Conservation (phyloP, 768 basidiomycete species). For the Hygrocybe coccinea region DNA sequence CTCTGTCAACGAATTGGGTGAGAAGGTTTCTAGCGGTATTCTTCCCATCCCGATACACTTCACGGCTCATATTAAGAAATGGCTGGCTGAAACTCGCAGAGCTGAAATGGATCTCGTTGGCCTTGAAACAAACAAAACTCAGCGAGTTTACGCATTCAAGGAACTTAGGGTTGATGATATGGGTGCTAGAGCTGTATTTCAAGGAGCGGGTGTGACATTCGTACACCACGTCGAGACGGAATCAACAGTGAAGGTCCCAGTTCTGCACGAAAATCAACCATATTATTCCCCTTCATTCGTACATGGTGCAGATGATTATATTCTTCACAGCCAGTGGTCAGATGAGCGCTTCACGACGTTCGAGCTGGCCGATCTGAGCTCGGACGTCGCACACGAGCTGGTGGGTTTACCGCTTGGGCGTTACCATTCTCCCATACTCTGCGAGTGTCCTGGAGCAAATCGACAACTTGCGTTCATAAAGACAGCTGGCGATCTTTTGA, state of each 20-base stretch:
- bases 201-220: slow-evolving; percentile 60
- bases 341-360: slow-evolving; percentile 57
- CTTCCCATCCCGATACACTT: slow-evolving; percentile 51
- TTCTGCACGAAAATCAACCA: slow-evolving; percentile 41
- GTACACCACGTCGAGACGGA: slow-evolving; percentile 40
- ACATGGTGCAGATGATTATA: slow-evolving; percentile 41
- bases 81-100: slow-evolving; percentile 54
- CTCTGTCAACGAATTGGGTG: slow-evolving; percentile 45
- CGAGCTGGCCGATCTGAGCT: slow-evolving; percentile 54
- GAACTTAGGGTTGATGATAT: slow-evolving; percentile 53
- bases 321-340: slow-evolving; percentile 69
- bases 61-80: slow-evolving; percentile 58
- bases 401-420: slow-evolving; percentile 58
- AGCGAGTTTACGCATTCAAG: slow-evolving; percentile 58
- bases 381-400: slow-evolving; percentile 44
- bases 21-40: slow-evolving; percentile 37
- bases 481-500: slow-evolving; percentile 52
- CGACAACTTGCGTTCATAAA: slow-evolving; percentile 62
- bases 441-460: slow-evolving; percentile 36
- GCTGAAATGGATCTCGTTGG: slow-evolving; percentile 43
- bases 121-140: slow-evolving; percentile 49
- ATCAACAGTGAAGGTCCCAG: slow-evolving; percentile 39
- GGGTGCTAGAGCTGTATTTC: slow-evolving; percentile 54
- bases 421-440: slow-evolving; percentile 57
- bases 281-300: slow-evolving; percentile 71